A percentile compares a stretch with the other conserved stretches of the same genome.
These are phyloP conservation scores for Microcos paniculata DNA, from an alignment of 345 rosid species.

Conservation along the genomic window DNA sequence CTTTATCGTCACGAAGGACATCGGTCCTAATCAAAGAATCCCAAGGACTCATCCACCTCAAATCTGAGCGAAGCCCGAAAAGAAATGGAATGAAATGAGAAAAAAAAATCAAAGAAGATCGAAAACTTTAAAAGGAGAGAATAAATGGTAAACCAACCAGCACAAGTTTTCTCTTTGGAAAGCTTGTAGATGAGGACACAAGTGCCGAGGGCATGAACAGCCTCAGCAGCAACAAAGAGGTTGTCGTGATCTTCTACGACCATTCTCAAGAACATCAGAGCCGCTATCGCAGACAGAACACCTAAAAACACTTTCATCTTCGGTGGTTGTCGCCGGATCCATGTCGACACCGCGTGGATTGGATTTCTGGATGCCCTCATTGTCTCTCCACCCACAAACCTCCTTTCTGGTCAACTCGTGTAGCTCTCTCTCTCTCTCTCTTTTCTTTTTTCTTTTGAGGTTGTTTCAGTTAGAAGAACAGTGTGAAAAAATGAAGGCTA, in stretches of 20 bases:
- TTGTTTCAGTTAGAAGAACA: background rate
- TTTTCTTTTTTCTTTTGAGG: background rate
- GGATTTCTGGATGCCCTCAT: conserved; percentile 64
- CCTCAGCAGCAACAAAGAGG: conserved; percentile 87
- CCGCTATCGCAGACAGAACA: conserved; percentile 59
- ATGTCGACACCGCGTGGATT: conserved; percentile 61
- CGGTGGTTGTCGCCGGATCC: conserved; percentile 92
- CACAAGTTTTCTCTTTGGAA: conserved; percentile 85
- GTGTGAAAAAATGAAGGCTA: background rate
- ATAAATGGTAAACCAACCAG: conserved; percentile 40
- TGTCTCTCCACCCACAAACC: background rate
- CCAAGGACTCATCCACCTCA: background rate
- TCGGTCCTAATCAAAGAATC: background rate
- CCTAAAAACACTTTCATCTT: conserved; percentile 75
- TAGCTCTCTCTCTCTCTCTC: too few relatives aligned
- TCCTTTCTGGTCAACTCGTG: background rate
- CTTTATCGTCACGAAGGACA: background rate
- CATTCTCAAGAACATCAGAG: conserved; percentile 68
- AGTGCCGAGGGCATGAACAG: conserved; percentile 85
- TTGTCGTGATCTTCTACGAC: conserved; percentile 89
- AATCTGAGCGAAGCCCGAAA: background rate
- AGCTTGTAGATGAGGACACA: conserved; percentile 87
- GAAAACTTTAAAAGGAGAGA: background rate
- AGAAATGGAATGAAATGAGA: background rate
- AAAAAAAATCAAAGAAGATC: background rate